Evolutionary conservation across 129 eudicot species (phyloP).

Genomic region (Smallanthus sonchifolius): DNA sequence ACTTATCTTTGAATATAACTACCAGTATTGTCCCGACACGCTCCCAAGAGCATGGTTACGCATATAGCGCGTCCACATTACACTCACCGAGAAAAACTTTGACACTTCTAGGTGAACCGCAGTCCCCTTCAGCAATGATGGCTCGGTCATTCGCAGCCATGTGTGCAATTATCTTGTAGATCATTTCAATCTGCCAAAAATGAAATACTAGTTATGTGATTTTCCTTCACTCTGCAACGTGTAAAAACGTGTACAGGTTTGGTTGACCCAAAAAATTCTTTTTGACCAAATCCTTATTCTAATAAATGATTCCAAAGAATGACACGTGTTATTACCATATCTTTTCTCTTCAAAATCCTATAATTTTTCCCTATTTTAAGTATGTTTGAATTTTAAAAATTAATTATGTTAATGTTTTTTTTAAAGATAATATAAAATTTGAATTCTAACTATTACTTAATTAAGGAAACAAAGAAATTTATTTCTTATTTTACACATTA

Average conservation of each 20-base stretch:
- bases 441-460: no score
- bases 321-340: no score
- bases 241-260: neutral
- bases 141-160: conserved; percentile 98
- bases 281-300: no score
- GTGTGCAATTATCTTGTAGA: conserved; percentile 87
- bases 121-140: conserved; percentile 84
- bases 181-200: conserved; percentile 85
- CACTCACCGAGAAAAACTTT: conserved; percentile 93
- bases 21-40: neutral
- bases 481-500: no score
- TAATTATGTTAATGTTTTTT: no score
- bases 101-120: conserved; percentile 85
- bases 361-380: no score
- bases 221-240: neutral
- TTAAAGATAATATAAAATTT: no score
- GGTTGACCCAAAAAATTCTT: neutral
- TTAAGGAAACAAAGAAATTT: no score
- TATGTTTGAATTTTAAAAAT: no score
- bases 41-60: conserved; percentile 12
- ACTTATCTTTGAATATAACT: neutral
- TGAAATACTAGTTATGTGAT: neutral
- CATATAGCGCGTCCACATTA: conserved; percentile 68
- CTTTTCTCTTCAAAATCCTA: no score
- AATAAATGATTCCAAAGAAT: no score